Conservation (phyloP, 1,284 basidiomycete genomes). For the Tylopilus orsonianus region DNA sequence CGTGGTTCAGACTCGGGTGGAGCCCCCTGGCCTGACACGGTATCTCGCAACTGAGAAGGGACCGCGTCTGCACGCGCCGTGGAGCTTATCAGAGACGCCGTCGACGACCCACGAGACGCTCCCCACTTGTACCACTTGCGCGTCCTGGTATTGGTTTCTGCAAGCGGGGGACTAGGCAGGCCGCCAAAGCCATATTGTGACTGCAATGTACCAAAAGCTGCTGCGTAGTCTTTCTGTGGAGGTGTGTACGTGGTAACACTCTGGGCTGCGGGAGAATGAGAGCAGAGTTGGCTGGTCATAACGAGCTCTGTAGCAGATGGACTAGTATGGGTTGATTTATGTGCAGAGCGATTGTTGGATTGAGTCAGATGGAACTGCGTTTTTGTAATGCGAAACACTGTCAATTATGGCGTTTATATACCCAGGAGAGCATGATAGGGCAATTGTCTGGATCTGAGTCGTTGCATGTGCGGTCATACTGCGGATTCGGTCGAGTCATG, state of each 20-base stretch:
- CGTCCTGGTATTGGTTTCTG: background rate
- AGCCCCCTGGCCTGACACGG: background rate
- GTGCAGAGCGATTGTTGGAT: background rate
- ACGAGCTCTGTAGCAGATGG: too few species aligned
- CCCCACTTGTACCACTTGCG: conserved; percentile 24
- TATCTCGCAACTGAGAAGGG: background rate
- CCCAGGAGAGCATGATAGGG: too few species aligned
- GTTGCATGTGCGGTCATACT: too few species aligned
- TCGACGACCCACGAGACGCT: conserved; percentile 13
- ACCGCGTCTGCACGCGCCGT: background rate
- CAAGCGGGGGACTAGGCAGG: background rate
- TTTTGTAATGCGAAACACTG: background rate
- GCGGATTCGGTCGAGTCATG: conserved; percentile 5
- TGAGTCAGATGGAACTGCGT: too few species aligned
- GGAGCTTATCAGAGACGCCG: conserved; percentile 14
- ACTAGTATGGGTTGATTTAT: too few species aligned
- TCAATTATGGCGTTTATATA: conserved; percentile 4
- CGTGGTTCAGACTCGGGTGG: conserved; percentile 6
- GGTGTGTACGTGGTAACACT: background rate
- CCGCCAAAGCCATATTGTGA: conserved; percentile 30
- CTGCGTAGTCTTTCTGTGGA: conserved; percentile 24
- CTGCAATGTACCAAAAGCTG: conserved; percentile 28
- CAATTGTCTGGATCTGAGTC: too few species aligned
- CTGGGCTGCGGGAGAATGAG: background rate
- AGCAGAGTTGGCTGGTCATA: conserved; percentile 1